These are phyloP conservation scores for Leccinum longicurvipes DNA, from an alignment of 768 basidiomycete genomes.

Conservation along the genomic window DNA sequence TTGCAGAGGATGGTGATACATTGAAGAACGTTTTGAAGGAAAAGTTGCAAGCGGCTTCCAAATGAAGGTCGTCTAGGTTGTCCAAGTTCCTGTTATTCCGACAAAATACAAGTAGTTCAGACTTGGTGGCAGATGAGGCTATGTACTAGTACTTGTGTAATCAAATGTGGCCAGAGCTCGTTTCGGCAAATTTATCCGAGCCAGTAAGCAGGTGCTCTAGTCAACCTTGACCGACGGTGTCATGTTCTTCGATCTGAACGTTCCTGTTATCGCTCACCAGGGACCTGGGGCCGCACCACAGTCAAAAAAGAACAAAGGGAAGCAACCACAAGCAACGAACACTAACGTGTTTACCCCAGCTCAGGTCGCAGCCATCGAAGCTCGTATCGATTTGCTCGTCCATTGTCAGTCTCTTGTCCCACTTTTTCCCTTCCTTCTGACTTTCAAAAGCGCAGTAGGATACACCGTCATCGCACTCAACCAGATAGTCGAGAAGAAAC, in stretches of 20 bases:
- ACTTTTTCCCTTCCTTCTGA: neutral
- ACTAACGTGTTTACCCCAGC: conserved; percentile 44
- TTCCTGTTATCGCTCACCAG: conserved; percentile 41
- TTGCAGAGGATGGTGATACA: conserved; percentile 86
- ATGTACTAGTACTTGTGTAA: no score
- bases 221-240: neutral
- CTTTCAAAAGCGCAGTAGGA: conserved; percentile 57
- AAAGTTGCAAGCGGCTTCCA: conserved; percentile 40
- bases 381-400: conserved; percentile 63
- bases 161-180: no score
- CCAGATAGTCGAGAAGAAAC: conserved; percentile 65
- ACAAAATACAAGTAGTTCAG: neutral
- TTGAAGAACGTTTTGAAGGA: conserved; percentile 78
- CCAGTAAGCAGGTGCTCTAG: neutral
- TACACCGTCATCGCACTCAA: conserved; percentile 79
- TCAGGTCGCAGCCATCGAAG: conserved; percentile 58
- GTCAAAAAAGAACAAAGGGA: conserved; percentile 30
- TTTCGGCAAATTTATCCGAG: neutral
- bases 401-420: conserved; percentile 52
- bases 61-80: neutral
- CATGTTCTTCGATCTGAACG: conserved; percentile 71
- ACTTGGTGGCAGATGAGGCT: no score
- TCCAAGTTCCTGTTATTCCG: neutral
- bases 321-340: conserved; percentile 35
- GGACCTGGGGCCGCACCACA: conserved; percentile 8